Percentiles rank a stretch among this genome's conserved stretches.
Conservation (phyloP, 2,329 filamentous ascomycete genomes). For the Fusarium sp. region DNA sequence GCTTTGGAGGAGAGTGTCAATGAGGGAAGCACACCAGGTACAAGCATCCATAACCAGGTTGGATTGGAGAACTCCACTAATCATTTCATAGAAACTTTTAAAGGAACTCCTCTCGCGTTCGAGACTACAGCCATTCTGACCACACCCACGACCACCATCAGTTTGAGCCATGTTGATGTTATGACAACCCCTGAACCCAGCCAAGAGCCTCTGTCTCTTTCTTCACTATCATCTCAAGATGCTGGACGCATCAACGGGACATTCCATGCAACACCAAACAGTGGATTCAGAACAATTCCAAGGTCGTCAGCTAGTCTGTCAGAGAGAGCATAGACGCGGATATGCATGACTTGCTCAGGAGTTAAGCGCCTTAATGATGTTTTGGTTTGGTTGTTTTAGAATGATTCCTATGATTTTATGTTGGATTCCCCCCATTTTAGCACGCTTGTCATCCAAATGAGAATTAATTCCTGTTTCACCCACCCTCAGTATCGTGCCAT, state of each 20-base stretch:
- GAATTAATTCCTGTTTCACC: neutral
- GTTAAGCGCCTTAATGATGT: neutral
- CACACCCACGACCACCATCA: constrained; percentile 1
- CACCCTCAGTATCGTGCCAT: neutral
- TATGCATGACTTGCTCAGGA: neutral
- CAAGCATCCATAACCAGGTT: neutral
- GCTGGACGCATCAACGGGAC: constrained; percentile 2
- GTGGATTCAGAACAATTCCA: constrained; percentile 39
- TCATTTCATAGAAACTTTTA: neutral
- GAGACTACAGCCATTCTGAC: neutral
- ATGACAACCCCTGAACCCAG: constrained; percentile 1
- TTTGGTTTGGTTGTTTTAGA: neutral
- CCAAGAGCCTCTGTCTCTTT: constrained; percentile 3
- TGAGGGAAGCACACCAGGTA: neutral
- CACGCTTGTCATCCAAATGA: neutral
- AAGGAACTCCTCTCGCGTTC: neutral
- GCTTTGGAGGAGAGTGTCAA: neutral
- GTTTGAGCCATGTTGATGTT: neutral
- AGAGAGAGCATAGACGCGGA: constrained; percentile 14
- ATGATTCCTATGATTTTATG: neutral
- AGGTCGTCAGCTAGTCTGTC: constrained; percentile 28
- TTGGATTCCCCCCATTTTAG: neutral
- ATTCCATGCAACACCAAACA: constrained; percentile 7
- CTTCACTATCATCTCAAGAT: neutral
- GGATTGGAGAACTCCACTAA: neutral